Evolutionary conservation across 306 rosid genomes (phyloP).

Genomic region (Lupinus albus): DNA sequence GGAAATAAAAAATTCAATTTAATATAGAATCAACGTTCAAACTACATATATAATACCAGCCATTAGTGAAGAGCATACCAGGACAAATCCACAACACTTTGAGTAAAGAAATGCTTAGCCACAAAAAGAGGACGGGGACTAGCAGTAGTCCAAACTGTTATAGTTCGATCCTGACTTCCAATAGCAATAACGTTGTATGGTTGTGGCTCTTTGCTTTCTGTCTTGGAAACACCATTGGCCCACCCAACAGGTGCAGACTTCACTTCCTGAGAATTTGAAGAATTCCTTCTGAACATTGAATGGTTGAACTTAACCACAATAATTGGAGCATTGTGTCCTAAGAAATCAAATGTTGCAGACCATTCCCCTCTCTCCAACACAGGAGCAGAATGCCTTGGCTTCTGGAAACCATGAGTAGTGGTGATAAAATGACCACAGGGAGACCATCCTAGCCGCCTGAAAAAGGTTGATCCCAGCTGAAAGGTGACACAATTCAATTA

Average conservation of each 20-base stretch:
- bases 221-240: constrained; percentile 81
- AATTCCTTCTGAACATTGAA: constrained; percentile 84
- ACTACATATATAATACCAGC: constrained; percentile 21
- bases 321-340: constrained; percentile 97
- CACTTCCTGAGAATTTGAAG: constrained; percentile 66
- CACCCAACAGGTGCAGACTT: constrained; percentile 83
- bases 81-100: constrained; percentile 97
- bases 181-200: constrained; percentile 97
- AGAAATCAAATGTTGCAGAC: constrained; percentile 98
- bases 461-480: constrained; percentile 98
- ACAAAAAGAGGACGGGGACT: constrained; percentile 98
- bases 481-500: constrained; percentile 40
- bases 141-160: constrained; percentile 99
- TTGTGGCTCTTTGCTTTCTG: constrained; percentile 78
- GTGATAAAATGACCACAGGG: constrained; percentile 99
- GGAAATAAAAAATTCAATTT: constrained; percentile 11
- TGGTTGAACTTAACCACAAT: constrained; percentile 95
- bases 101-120: constrained; percentile 96
- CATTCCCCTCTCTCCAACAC: constrained; percentile 99
- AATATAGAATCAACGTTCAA: constrained; percentile 1
- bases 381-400: constrained; percentile 99
- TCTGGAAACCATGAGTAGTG: constrained; percentile 98
- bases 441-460: constrained; percentile 99
- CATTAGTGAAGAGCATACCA: constrained; percentile 59
- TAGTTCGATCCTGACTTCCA: constrained; percentile 97